Conservation (phyloP, 306 rosid species). For the Acacia acuminata region DNA sequence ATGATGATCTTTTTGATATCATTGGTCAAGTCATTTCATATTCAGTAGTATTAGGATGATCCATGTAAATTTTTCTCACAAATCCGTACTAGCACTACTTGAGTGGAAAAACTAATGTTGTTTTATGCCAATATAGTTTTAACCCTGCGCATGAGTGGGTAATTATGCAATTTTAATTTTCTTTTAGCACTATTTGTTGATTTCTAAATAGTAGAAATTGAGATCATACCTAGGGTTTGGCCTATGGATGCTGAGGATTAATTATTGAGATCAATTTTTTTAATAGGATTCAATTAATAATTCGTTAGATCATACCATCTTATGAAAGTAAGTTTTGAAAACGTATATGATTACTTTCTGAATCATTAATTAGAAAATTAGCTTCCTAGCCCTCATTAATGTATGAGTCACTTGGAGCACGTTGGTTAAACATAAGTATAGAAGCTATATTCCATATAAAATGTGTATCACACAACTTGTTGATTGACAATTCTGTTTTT, state of each 20-base stretch:
- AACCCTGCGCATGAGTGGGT: neutral
- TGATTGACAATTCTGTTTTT: neutral
- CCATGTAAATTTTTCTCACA: neutral
- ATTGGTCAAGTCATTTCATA: constrained; percentile 22
- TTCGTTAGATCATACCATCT: neutral
- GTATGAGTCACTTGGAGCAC: neutral
- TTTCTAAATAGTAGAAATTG: neutral
- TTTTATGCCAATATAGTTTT: neutral
- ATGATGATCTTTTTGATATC: constrained; percentile 11
- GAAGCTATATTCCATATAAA: neutral
- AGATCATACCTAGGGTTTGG: neutral
- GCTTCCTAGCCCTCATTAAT: neutral
- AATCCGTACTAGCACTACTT: constrained; percentile 3
- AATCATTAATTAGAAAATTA: neutral
- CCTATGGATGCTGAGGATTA: neutral
- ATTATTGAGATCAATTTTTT: too few species aligned
- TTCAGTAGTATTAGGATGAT: neutral
- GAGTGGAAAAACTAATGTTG: neutral
- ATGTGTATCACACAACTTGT: neutral
- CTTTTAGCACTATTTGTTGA: constrained; percentile 4
- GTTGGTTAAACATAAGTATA: neutral
- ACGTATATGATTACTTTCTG: neutral
- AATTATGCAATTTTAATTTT: neutral
- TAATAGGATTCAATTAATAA: neutral
- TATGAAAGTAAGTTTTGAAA: neutral